phyloP scores from a whole-genome alignment of 2,329 filamentous ascomycete genomes.

The Aspergillus sp. region DNA sequence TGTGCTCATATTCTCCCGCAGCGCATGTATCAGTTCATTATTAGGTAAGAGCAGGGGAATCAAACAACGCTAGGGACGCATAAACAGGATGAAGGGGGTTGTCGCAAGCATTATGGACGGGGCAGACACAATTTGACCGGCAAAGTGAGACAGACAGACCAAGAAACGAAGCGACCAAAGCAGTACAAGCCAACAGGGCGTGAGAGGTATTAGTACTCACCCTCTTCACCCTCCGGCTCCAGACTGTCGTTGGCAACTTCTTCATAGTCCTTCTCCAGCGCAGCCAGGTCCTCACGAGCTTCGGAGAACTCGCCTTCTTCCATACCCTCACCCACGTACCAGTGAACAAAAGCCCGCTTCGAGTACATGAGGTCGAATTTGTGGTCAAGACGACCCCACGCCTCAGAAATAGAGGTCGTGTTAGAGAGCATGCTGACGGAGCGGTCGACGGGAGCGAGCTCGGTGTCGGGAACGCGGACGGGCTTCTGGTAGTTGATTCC shows the following conservation, averaged over 20 bases:
- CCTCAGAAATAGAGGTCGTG: slow-evolving; percentile 67
- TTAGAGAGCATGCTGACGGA: slow-evolving; percentile 66
- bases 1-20: slow-evolving; percentile 13
- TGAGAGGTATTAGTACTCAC: slow-evolving; percentile 32
- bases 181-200: not conserved
- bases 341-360: slow-evolving; percentile 70
- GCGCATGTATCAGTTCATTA: slow-evolving; percentile 12
- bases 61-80: slow-evolving; percentile 23
- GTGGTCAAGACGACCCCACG: slow-evolving; percentile 65
- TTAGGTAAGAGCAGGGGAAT: slow-evolving; percentile 2
- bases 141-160: slow-evolving; percentile 17
- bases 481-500: slow-evolving; percentile 68
- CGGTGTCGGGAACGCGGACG: slow-evolving; percentile 53
- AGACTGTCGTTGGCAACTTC: slow-evolving; percentile 74
- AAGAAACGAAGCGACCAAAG: slow-evolving; percentile 20
- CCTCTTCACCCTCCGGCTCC: slow-evolving; percentile 60
- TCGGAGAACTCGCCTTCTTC: slow-evolving; percentile 89
- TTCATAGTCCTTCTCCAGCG: slow-evolving; percentile 83
- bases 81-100: slow-evolving; percentile 27
- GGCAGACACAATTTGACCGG: slow-evolving; percentile 15
- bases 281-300: slow-evolving; percentile 81
- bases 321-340: slow-evolving; percentile 86
- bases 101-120: slow-evolving; percentile 22
- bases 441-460: slow-evolving; percentile 57
- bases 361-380: slow-evolving; percentile 72